Evolutionary conservation across 208 protist species (phyloP).

Genomic region (Crithidia brevicula): DNA sequence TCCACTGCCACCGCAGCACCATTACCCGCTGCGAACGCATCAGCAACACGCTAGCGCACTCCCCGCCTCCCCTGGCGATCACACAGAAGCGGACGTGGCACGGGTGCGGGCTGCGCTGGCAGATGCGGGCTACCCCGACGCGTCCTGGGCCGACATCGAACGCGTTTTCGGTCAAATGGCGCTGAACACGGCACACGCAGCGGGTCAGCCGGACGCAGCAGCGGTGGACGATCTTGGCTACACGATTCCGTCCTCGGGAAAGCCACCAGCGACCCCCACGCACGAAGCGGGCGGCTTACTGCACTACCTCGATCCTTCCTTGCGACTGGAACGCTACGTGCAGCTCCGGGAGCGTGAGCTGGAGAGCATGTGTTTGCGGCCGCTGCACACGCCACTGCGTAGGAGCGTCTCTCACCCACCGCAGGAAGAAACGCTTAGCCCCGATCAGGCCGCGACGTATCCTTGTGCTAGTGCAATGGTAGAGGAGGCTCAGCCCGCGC

Average conservation of each 20-base stretch:
- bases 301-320: slow-evolving; percentile 46
- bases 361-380: slow-evolving; percentile 31
- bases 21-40: not conserved
- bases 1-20: not conserved
- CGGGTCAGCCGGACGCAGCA: not conserved
- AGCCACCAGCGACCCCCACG: not conserved
- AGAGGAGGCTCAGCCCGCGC: no score
- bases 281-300: slow-evolving; percentile 9
- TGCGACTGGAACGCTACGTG: slow-evolving; percentile 65
- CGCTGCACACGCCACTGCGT: slow-evolving; percentile 1
- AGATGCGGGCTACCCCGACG: slow-evolving; percentile 57
- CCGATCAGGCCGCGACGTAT: no score
- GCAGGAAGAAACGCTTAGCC: no score
- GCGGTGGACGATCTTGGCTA: slow-evolving; percentile 7
- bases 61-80: not conserved
- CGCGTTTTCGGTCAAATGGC: slow-evolving; percentile 57
- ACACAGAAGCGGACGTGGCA: slow-evolving; percentile 40
- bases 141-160: slow-evolving; percentile 58
- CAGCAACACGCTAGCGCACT: no score
- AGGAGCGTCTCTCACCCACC: no score
- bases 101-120: slow-evolving; percentile 49
- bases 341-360: slow-evolving; percentile 58
- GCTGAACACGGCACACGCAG: not conserved
- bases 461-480: no score
- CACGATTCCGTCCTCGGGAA: not conserved